Evolutionary conservation across 2,329 filamentous ascomycete genomes (phyloP).

Genomic region (Phoma herbarum): DNA sequence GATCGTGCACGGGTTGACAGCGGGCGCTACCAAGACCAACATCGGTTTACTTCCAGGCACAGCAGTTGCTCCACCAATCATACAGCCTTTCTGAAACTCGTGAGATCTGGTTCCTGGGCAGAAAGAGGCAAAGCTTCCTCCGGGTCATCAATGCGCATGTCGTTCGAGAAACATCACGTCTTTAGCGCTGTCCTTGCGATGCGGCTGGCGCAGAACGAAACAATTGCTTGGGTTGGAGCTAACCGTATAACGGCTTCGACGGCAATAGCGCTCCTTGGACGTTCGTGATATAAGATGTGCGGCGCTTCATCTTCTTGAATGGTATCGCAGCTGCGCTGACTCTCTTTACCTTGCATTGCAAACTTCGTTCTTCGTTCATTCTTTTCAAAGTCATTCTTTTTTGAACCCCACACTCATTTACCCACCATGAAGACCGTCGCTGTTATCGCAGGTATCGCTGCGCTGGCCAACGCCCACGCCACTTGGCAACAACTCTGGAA

Average conservation of each 20-base stretch:
- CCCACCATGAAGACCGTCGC: slow-evolving; percentile 40
- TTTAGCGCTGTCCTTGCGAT: slow-evolving; percentile 30
- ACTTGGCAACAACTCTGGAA: slow-evolving; percentile 45
- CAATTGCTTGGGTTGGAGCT: slow-evolving; percentile 30
- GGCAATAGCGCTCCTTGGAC: slow-evolving; percentile 25
- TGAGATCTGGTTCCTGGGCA: slow-evolving; percentile 26
- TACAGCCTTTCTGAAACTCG: slow-evolving; percentile 14
- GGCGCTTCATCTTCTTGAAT: slow-evolving; percentile 16
- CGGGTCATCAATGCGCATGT: slow-evolving; percentile 31
- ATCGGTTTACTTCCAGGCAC: slow-evolving; percentile 25
- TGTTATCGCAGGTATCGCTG: slow-evolving; percentile 38
- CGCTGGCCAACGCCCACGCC: slow-evolving; percentile 41
- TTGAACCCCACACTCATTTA: slow-evolving; percentile 22
- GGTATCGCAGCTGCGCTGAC: slow-evolving; percentile 46
- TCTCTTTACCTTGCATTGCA: slow-evolving; percentile 34
- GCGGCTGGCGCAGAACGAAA: slow-evolving; percentile 40
- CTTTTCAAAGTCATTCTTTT: slow-evolving; percentile 37
- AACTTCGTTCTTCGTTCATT: slow-evolving; percentile 37
- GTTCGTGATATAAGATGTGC: slow-evolving; percentile 32
- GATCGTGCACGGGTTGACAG: slow-evolving; percentile 26
- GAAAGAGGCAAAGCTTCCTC: slow-evolving; percentile 27
- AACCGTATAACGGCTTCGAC: slow-evolving; percentile 27
- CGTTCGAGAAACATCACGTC: slow-evolving; percentile 32
- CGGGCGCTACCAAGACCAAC: slow-evolving; percentile 22
- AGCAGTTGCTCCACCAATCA: slow-evolving; percentile 32